These are phyloP conservation scores for Malus hybrid DNA, from an alignment of 331 rosid species.

Conservation along the genomic window DNA sequence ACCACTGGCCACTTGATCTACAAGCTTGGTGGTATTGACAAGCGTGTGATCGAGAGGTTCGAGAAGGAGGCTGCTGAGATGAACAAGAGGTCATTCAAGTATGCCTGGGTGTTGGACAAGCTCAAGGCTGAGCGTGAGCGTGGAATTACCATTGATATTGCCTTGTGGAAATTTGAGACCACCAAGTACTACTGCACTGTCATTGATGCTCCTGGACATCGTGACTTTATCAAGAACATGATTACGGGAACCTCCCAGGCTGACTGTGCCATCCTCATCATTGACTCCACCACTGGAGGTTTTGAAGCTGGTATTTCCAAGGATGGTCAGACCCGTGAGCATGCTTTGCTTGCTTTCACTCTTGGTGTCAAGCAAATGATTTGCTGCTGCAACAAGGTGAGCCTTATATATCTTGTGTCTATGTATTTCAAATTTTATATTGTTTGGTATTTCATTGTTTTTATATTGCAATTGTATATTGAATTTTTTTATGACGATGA, in stretches of 20 bases:
- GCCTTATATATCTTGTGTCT: neutral
- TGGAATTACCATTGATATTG: constrained; percentile 70
- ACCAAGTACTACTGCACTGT: constrained; percentile 64
- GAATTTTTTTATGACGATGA: neutral
- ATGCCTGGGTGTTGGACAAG: constrained; percentile 76
- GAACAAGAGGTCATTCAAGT: constrained; percentile 40
- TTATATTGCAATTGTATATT: neutral
- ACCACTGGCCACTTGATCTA: constrained; percentile 43
- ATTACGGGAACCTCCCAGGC: constrained; percentile 66
- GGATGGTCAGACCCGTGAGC: constrained; percentile 52
- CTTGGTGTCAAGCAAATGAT: constrained; percentile 79
- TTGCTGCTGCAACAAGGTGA: constrained; percentile 42
- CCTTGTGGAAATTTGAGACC: constrained; percentile 66
- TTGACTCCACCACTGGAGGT: constrained; percentile 50
- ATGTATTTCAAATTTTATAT: neutral
- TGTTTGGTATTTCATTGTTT: neutral
- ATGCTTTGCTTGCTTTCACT: constrained; percentile 37
- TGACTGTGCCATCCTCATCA: constrained; percentile 44
- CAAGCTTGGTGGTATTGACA: constrained; percentile 52
- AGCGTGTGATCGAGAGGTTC: constrained; percentile 45
- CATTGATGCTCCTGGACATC: constrained; percentile 68
- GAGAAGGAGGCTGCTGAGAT: constrained; percentile 48
- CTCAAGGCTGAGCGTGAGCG: constrained; percentile 75
- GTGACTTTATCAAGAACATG: constrained; percentile 64
- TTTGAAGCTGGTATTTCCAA: constrained; percentile 49